Evolutionary conservation across 2,329 filamentous ascomycete genomes (phyloP).

Genomic region (Xylaria polymorpha): DNA sequence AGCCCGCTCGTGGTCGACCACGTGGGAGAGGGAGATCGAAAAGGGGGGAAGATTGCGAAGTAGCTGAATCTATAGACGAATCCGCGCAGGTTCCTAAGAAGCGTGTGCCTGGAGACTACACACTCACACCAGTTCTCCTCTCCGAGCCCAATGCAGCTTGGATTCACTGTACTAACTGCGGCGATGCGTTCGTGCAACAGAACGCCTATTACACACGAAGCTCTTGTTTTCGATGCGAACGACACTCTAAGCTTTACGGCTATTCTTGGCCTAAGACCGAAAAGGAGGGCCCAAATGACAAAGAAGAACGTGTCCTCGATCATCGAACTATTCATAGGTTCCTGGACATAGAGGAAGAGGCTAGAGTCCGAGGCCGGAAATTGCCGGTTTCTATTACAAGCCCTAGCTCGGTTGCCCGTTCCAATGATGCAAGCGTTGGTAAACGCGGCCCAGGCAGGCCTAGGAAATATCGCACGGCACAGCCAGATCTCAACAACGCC

Average conservation of each 20-base stretch:
- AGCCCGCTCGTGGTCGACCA: conserved; percentile 35
- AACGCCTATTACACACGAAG: conserved; percentile 88
- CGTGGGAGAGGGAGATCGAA: conserved; percentile 42
- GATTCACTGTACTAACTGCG: conserved; percentile 90
- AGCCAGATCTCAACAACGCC: conserved; percentile 16
- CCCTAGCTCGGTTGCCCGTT: conserved; percentile 3
- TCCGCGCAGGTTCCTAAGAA: conserved; percentile 30
- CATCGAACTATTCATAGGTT: conserved; percentile 91
- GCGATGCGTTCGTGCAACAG: conserved; percentile 83
- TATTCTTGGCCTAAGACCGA: conserved; percentile 97
- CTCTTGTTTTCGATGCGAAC: conserved; percentile 91
- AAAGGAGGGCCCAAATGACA: conserved; percentile 78
- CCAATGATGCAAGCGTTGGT: conserved; percentile 26
- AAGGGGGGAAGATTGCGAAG: conserved; percentile 52
- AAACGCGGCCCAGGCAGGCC: conserved; percentile 45
- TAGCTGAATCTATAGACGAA: conserved; percentile 45
- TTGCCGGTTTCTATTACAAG: conserved; percentile 28
- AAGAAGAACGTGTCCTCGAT: conserved; percentile 78
- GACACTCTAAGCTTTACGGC: conserved; percentile 95
- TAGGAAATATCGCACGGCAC: conserved; percentile 36
- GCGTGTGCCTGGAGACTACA: conserved; percentile 81
- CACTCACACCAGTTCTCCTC: conserved; percentile 80
- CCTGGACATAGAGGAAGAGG: conserved; percentile 76
- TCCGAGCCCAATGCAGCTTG: conserved; percentile 81
- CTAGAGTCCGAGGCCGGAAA: conserved; percentile 60